Evolutionary conservation across 2,329 filamentous ascomycete genomes (phyloP).

Genomic region (Huntiella omanensis): DNA sequence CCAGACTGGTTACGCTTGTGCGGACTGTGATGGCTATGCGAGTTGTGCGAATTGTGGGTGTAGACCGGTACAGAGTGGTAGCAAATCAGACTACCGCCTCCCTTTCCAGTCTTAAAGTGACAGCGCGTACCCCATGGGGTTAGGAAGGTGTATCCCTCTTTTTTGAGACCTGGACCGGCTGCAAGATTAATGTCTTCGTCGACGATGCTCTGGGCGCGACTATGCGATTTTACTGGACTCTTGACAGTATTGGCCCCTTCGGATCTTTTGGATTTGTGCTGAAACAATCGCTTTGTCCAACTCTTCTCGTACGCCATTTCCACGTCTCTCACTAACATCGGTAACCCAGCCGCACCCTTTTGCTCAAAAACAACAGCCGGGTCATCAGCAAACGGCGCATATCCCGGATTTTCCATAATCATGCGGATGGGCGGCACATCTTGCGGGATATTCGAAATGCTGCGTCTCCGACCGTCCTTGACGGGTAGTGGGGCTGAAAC

Average conservation of each 20-base stretch:
- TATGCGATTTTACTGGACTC: not conserved
- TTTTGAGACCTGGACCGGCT: slow-evolving; percentile 29
- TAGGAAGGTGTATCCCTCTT: slow-evolving; percentile 55
- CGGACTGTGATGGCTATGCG: slow-evolving; percentile 15
- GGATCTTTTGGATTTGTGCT: slow-evolving; percentile 10
- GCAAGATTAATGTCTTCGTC: slow-evolving; percentile 12
- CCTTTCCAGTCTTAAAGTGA: slow-evolving; percentile 63
- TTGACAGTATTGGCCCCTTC: not conserved
- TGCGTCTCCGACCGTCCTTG: slow-evolving; percentile 5
- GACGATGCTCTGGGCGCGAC: slow-evolving; percentile 1
- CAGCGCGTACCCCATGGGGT: slow-evolving; percentile 80
- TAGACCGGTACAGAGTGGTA: slow-evolving; percentile 44
- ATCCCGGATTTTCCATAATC: slow-evolving; percentile 9
- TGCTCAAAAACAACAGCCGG: slow-evolving; percentile 12
- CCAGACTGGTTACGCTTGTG: slow-evolving; percentile 3
- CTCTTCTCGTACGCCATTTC: slow-evolving; percentile 37
- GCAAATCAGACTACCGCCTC: slow-evolving; percentile 56
- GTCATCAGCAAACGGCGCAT: slow-evolving; percentile 7
- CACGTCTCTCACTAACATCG: slow-evolving; percentile 30
- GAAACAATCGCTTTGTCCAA: slow-evolving; percentile 6
- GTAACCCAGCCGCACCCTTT: not conserved
- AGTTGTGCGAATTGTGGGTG: slow-evolving; percentile 14
- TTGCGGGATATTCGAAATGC: slow-evolving; percentile 1
- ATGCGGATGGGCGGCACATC: slow-evolving; percentile 8
- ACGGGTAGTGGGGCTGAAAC: slow-evolving; percentile 3